Base-by-base conservation (phyloP, 208 protist species). In the Trypanosomatidae sp. region DNA sequence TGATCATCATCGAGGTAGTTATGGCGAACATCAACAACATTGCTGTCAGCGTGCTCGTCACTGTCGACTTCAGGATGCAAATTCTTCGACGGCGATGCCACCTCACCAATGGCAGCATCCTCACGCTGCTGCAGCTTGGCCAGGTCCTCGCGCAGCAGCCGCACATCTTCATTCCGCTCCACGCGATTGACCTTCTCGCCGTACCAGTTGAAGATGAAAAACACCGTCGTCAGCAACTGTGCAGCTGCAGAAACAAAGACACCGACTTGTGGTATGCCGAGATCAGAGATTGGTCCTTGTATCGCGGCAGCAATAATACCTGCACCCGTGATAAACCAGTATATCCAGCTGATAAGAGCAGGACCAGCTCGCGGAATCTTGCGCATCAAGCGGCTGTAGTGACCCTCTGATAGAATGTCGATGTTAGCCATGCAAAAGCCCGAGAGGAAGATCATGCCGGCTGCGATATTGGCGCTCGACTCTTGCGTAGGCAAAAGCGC, bases 351-450 rank as follows among this genome's bases (percentile, higher is more conserved):
- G 22, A 88, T 67, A 16, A 88, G 50, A 15, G 67, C 20, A 4
- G 70, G 59, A 24, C 73, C 72, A 18, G 61, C 37, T 37, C 33
- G 39, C 6, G 78, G 78, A 33, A 57, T 38, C 27, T 56, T 33
- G 18, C 67, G 70, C 26, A 88, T 76, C 35, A 83, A 41, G 11
- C 71, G 66, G 24, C 67, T 84, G 73, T 88, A 88, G 48, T 76
- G 70, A 20, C 78, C 78, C 50, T 88, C 61, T 4, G 71, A 78
- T 6, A 88, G 65, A 41, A 84, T 78, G 47, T 88, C 78, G 35
- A 88, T 54, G 44, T 75, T 78, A 16, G 70, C 66, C 52, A 71
- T 80, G 33, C 67, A 56, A 30, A 60, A 81, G 19, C 37, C 43
- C 10, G 56, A 65, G 10, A 83, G 45, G 44, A 83, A 81, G 52